Conservation (phyloP, 305 asterid species). For the Fraxinus albicans region DNA sequence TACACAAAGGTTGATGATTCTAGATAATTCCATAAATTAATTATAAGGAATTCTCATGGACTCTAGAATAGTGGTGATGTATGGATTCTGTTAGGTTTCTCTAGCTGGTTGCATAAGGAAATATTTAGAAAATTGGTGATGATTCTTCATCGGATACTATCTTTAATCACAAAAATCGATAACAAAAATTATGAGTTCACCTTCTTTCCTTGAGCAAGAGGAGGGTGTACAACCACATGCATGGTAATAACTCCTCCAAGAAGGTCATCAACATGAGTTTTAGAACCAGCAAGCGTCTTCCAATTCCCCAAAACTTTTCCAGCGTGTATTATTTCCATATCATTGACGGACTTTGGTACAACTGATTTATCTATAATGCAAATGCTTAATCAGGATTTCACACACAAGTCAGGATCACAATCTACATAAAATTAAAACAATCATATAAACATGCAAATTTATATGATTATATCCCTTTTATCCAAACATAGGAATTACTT, state of each 20-base stretch:
- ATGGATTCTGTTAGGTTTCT: too few species aligned
- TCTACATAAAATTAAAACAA: not conserved
- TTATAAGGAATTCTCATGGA: too few species aligned
- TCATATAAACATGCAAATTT: not conserved
- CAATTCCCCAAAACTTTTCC: constrained; percentile 52
- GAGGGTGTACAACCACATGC: constrained; percentile 59
- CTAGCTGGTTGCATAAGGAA: too few species aligned
- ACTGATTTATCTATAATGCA: constrained; percentile 41
- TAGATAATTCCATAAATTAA: too few species aligned
- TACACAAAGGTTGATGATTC: too few species aligned
- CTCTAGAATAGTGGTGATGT: too few species aligned
- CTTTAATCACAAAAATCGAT: not conserved
- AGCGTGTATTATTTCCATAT: constrained; percentile 51
- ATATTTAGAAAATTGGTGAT: too few species aligned
- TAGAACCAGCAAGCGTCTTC: constrained; percentile 50
- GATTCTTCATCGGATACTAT: not conserved
- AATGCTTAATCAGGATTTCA: constrained; percentile 5
- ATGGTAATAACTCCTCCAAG: constrained; percentile 49
- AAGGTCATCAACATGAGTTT: constrained; percentile 40
- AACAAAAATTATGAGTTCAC: constrained; percentile 21
- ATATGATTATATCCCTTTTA: not conserved
- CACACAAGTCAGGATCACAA: not conserved
- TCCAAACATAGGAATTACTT: not conserved
- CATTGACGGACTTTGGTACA: constrained; percentile 44
- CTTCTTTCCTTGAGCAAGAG: constrained; percentile 42